These are phyloP conservation scores for Aspergillus kassunensis DNA, from an alignment of 495 filamentous ascomycete species.

Conservation along the genomic window DNA sequence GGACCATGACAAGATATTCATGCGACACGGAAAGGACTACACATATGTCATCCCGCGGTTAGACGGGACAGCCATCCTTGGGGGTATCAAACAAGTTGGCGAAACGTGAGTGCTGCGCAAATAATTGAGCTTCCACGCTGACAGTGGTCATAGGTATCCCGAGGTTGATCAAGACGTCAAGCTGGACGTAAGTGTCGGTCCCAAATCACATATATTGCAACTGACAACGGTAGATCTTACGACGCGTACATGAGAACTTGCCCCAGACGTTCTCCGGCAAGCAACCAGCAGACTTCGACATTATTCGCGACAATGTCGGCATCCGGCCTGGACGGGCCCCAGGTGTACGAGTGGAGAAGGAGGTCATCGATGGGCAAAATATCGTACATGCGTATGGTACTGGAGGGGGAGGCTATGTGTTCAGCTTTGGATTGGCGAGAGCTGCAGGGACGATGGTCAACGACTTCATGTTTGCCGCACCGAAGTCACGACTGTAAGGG, in stretches of 20 bases:
- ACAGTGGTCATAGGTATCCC: not conserved
- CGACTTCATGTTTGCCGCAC: not conserved
- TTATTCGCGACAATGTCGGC: conserved; percentile 25
- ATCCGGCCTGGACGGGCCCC: conserved; percentile 25
- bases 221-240: conserved; percentile 11
- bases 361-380: conserved; percentile 16
- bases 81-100: conserved; percentile 12
- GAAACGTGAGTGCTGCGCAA: not conserved
- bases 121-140: not conserved
- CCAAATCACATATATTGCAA: not conserved
- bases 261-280: conserved; percentile 8
- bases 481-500: not conserved
- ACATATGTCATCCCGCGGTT: conserved; percentile 6
- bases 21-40: conserved; percentile 11
- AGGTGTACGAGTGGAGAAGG: conserved; percentile 29
- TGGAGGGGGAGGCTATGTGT: conserved; percentile 28
- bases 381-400: conserved; percentile 34
- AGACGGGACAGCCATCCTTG: conserved; percentile 13
- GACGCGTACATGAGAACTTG: conserved; percentile 10
- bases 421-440: conserved; percentile 25
- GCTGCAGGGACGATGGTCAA: not conserved
- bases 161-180: conserved; percentile 6
- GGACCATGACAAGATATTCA: conserved; percentile 3
- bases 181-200: conserved; percentile 4
- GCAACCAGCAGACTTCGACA: conserved; percentile 12